Evolutionary conservation across 768 basidiomycete genomes (phyloP), one percentile per base, ranked within the genome.

Genomic region (Psilocybe tampanensis): DNA sequence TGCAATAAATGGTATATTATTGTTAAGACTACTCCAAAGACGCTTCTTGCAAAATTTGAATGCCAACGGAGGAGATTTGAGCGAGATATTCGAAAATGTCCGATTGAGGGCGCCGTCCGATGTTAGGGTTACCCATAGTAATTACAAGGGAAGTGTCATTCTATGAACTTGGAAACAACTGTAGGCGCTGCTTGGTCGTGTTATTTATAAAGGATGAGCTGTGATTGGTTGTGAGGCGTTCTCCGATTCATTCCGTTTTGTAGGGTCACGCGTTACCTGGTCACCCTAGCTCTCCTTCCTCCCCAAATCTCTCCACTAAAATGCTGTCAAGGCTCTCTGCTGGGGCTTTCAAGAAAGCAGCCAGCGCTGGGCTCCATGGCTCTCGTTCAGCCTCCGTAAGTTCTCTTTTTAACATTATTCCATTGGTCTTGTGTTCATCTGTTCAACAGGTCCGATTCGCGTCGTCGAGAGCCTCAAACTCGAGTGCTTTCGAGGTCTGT

Each of bases 261-360:
- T 47, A 57, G 53, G 59, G 74, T 78, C 74, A 75, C 76, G 74
- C 74, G 80, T 80, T 78, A 80, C 78, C 19, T 54, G 48, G 70
- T 68, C 64, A 71, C 70, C 57, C 68, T 70, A 66, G 64, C 66
- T 65, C 68, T 70, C 69, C 70, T 71, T 73, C 71, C 71, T 71
- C 67, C 67, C 68, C 73, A 80, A 82, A 80, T 72, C 72, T 70
- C 74, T 70, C 71, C 69, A 68, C 66, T 71, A 76, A 86, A 89
- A 92, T 92, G 90, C 74, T 91, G 72, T 86, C 88, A 74, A 91
- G 87, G 86, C 83, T 90, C 77, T 85, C 88, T 71, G 83, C 83
- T 75, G 83, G 84, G 75, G 82, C 83, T 76, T 80, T 89, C 72
- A 86, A 79, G 74, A 83, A 78, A 70, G 81, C 80, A 62, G 74